phyloP scores from a whole-genome alignment of 331 rosid species.

The Acacia concinna region DNA sequence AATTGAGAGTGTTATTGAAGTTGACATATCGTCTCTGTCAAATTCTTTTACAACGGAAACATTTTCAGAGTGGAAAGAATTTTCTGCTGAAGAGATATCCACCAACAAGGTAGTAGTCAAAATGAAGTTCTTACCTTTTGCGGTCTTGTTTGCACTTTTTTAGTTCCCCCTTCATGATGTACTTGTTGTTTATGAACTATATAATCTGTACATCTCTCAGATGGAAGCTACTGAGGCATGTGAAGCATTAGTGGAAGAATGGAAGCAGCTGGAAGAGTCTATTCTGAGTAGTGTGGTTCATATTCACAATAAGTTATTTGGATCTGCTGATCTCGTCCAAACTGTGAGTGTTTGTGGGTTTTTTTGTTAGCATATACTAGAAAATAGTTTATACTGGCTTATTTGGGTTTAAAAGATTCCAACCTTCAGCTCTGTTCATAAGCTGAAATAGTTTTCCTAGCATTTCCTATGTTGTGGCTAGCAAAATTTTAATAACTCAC shows the following conservation, averaged over 20 bases:
- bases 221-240: constrained; percentile 50
- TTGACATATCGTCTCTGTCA: constrained; percentile 51
- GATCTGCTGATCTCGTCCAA: constrained; percentile 60
- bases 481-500: neutral
- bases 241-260: constrained; percentile 61
- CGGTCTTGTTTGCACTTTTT: neutral
- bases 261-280: constrained; percentile 69
- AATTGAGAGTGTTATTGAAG: constrained; percentile 71
- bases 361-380: constrained; percentile 3
- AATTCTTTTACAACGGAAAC: constrained; percentile 44
- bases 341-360: constrained; percentile 50
- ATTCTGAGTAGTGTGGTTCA: constrained; percentile 49
- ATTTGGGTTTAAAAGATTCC: neutral
- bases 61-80: constrained; percentile 71
- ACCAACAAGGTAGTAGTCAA: constrained; percentile 41
- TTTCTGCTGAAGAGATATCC: constrained; percentile 49
- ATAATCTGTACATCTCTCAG: constrained; percentile 41
- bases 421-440: neutral
- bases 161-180: neutral
- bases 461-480: neutral
- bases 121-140: constrained; percentile 1
- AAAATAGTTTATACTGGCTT: constrained; percentile 5
- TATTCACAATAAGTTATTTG: constrained; percentile 73
- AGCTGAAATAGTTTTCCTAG: neutral
- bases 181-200: constrained; percentile 1